Conservation (phyloP, 2,329 filamentous ascomycete species). For the Xylariaceae sp. region DNA sequence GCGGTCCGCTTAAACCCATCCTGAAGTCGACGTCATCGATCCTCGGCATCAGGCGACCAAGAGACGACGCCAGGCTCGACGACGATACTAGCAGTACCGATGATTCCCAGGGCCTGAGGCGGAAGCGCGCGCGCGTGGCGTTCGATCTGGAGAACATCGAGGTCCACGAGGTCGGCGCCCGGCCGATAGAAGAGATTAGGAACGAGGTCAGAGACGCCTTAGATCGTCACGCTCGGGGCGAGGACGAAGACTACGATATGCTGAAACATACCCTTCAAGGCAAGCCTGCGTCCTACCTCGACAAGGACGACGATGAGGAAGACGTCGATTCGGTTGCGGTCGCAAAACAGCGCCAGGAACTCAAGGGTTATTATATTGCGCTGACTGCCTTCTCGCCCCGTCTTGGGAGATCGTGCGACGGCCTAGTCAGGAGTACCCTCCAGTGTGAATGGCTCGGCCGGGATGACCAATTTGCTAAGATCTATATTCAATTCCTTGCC, state of each 20-base stretch:
- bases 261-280: constrained; percentile 54
- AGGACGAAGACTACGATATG: constrained; percentile 56
- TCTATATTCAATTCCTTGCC: constrained; percentile 62
- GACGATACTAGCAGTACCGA: constrained; percentile 32
- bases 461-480: constrained; percentile 59
- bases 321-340: constrained; percentile 35
- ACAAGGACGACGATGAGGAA: constrained; percentile 44
- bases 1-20: constrained; percentile 48
- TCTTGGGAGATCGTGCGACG: constrained; percentile 53
- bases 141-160: constrained; percentile 55
- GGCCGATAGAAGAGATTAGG: constrained; percentile 52
- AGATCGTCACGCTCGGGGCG: constrained; percentile 50
- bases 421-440: constrained; percentile 54
- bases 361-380: constrained; percentile 57
- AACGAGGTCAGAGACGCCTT: constrained; percentile 50
- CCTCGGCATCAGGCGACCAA: constrained; percentile 39
- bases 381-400: constrained; percentile 56
- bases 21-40: constrained; percentile 43
- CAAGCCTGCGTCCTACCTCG: constrained; percentile 35
- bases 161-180: constrained; percentile 48
- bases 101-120: constrained; percentile 41
- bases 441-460: constrained; percentile 59
- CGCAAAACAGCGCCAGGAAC: constrained; percentile 41
- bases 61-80: constrained; percentile 39
- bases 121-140: constrained; percentile 52